A percentile compares a stretch with the other conserved stretches of the same genome.
Evolutionary conservation across 495 filamentous ascomycete species (phyloP).

Genomic region (Corynascus novoguineensis): DNA sequence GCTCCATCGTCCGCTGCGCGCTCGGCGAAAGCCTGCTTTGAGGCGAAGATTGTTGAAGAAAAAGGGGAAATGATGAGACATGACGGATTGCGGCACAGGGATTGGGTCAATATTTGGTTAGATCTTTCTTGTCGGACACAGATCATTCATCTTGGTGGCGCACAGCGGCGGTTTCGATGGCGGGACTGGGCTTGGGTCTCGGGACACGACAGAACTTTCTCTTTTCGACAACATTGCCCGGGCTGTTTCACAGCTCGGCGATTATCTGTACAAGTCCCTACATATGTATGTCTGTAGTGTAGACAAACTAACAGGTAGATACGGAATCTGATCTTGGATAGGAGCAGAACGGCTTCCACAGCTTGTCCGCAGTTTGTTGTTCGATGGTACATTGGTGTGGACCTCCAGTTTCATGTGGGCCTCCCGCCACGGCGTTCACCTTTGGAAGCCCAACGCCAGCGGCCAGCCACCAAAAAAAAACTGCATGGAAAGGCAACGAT

Average conservation of each 20-base stretch:
- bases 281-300: too few relatives aligned
- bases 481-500: too few relatives aligned
- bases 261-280: background rate
- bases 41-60: background rate
- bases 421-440: slow-evolving; percentile 19
- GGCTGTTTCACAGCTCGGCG: background rate
- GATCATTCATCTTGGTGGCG: background rate
- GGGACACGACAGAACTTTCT: background rate
- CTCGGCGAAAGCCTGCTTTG: slow-evolving; percentile 84
- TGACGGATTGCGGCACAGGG: background rate
- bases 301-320: too few relatives aligned
- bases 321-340: too few relatives aligned
- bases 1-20: slow-evolving; percentile 84
- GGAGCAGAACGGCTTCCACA: too few relatives aligned
- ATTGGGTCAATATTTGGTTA: background rate
- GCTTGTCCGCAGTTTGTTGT: too few relatives aligned
- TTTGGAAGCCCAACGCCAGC: slow-evolving; percentile 20
- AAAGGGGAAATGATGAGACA: background rate
- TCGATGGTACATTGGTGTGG: too few relatives aligned
- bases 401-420: slow-evolving; percentile 2
- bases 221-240: background rate
- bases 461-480: background rate
- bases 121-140: background rate
- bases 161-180: background rate
- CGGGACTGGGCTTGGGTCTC: background rate